Conservation (phyloP, 176 grass and related monocot species). For the Microstegium vimineum region DNA sequence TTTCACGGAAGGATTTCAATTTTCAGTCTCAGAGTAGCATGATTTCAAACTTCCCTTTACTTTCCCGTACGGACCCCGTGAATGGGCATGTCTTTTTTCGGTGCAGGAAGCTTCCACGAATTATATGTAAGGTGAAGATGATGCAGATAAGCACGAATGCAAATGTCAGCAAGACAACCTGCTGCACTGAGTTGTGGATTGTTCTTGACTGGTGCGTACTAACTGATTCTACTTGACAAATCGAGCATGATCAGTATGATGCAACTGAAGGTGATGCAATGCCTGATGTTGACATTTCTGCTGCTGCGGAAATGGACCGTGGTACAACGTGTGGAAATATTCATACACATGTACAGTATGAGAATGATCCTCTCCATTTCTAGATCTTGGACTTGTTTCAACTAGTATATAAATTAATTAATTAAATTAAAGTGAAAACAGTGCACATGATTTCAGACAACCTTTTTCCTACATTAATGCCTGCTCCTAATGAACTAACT, state of each 20-base stretch:
- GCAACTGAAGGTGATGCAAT: neutral
- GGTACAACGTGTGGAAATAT: neutral
- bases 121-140: neutral
- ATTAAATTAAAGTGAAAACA: neutral
- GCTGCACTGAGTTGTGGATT: neutral
- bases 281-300: neutral
- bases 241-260: neutral
- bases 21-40: neutral
- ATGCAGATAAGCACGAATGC: neutral
- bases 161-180: neutral
- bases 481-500: neutral
- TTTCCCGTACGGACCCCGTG: too few relatives aligned
- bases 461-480: neutral
- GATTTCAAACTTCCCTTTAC: neutral
- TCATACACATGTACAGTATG: too few relatives aligned
- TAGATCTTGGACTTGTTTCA: neutral
- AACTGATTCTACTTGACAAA: neutral
- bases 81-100: neutral
- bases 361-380: neutral
- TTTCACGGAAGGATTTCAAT: neutral
- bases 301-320: neutral
- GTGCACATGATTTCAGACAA: neutral
- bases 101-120: constrained; percentile 12
- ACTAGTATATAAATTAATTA: neutral
- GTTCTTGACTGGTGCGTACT: neutral